Base-by-base conservation (phyloP, 1,139 yeast species). In the Pichia norvegensis region DNA sequence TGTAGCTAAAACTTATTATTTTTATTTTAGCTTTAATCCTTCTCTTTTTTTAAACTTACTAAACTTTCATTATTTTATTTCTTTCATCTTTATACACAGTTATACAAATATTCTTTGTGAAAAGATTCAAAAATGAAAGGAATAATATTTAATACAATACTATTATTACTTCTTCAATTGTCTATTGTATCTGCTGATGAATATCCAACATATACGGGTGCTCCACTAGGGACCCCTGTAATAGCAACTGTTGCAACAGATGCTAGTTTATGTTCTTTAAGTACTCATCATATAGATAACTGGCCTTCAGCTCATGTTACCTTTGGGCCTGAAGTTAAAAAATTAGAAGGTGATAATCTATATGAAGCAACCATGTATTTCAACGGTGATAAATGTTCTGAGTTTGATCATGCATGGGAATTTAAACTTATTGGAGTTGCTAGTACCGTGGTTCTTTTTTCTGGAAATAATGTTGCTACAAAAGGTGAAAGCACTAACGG, bases 361-460 rank as follows among this genome's bases (percentile, higher is more conserved):
- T 60, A 58, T 44, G 54, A 56, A 29, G 55, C 60, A 29, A 60
- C 64, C 2, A 49, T 64, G 22, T 51, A 51, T 33, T 63, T 62
- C 16, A 36, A 45, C 13, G 62, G 62, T 40, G 46, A 41, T 2
- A 49, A 50, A 25, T 49, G 55, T 22, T 46, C 54, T 6, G 52
- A 51, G 19, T 40, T 61, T 22, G 49, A 54, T 22, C 46, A 58
- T 33, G 41, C 62, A 23, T 53, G 53, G 17, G 64, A 62, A 33
- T 42, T 61, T 35, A 63, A 62, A 46, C 47, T 64, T 36, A 62
- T 61, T 31, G 64, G 64, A n/a, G n/a, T n/a, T n/a, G n/a, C n/a
- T n/a, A n/a, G n/a, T n/a, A n/a, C n/a, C n/a, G n/a, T n/a, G n/a
- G n/a, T n/a, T n/a, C n/a, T n/a, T n/a, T n/a, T n/a, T 33, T 50